Base-by-base conservation (phyloP, 352 stramenopile genomes). In the Peronospora farinosa region DNA sequence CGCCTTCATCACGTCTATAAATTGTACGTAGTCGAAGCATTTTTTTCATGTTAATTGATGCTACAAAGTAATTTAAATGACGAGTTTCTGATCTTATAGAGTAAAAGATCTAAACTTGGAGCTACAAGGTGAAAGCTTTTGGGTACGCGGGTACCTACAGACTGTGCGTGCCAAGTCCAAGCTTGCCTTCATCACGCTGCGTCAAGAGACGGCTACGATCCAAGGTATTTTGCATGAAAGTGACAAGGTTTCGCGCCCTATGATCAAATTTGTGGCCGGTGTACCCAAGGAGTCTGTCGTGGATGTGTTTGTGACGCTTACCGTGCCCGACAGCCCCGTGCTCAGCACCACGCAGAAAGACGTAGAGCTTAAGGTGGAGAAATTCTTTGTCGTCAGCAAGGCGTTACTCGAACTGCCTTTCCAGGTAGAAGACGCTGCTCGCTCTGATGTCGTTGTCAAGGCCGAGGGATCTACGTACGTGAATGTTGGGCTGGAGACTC, bases 281-380 rank as follows among this genome's bases (percentile, higher is more conserved):
- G 78, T 99, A 42, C 82, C 95, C 15, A 91, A 92, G 51, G 96
- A 99, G 76, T 98, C 88, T 38, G 86, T 99, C 37, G 80, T 99
- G 31, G 96, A 99, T 67, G 73, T 98, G 15, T 84, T 95, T 53
- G 96, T 96, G 54, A 96, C 76, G 15, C 71, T 99, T 31, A 82
- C 74, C 31, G 65, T 95, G 25, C 68, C 88, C 4, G 84, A 90
- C 25, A 78, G 92, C 47, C 76, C 83, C 13, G 93, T 99, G 43
- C 78, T 85, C 23, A 96, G 88, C 62, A 97, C 91, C 57, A 97
- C 92, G 19, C 78, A 98, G 55, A 88, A 96, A 73, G 77, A 86
- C 57, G 82, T 98, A 21, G 97, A 99, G 80, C 60, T 99, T 25
- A 80, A 74, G 36, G 90, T 98, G 41, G 61, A 89, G 50, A 92